These are phyloP conservation scores for Phytophthora melonis DNA, from an alignment of 352 stramenopile genomes.

Conservation along the genomic window DNA sequence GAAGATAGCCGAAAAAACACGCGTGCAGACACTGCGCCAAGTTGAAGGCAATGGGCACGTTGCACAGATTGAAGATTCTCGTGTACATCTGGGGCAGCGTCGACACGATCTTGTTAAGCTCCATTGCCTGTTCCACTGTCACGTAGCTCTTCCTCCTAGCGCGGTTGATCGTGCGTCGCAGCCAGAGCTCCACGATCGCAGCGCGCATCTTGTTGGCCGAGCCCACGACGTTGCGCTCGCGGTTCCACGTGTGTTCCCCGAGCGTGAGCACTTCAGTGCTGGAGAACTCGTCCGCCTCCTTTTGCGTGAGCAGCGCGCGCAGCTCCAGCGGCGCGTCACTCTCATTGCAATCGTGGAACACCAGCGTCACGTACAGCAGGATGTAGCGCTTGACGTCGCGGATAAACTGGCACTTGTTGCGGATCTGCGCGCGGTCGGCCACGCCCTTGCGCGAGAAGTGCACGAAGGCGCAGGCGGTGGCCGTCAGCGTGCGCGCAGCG, in stretches of 20 bases:
- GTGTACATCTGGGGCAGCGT: constrained; percentile 61
- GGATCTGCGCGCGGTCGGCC: constrained; percentile 43
- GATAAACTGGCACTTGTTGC: constrained; percentile 63
- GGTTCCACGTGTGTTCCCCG: constrained; percentile 56
- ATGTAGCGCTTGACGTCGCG: constrained; percentile 69
- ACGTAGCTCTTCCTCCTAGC: constrained; percentile 53
- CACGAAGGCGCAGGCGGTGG: constrained; percentile 55
- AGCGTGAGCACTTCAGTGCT: constrained; percentile 50
- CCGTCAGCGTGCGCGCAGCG: constrained; percentile 48
- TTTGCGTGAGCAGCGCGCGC: constrained; percentile 50
- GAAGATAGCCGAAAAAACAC: constrained; percentile 53
- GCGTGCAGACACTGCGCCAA: constrained; percentile 54
- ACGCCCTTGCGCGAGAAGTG: constrained; percentile 52
- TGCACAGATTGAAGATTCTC: constrained; percentile 58
- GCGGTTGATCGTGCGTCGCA: constrained; percentile 54
- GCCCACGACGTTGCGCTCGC: constrained; percentile 51
- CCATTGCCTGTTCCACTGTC: constrained; percentile 51
- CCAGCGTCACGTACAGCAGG: constrained; percentile 61
- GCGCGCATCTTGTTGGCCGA: constrained; percentile 62
- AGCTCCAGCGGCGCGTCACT: constrained; percentile 52
- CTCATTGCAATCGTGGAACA: constrained; percentile 67
- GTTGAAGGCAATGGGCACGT: constrained; percentile 58
- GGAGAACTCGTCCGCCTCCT: constrained; percentile 51
- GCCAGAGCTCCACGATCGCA: constrained; percentile 67
- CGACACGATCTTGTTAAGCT: constrained; percentile 60